Base-by-base conservation (phyloP, 2,329 filamentous ascomycete species). In the Pseudopyrenochaeta lycopersici region DNA sequence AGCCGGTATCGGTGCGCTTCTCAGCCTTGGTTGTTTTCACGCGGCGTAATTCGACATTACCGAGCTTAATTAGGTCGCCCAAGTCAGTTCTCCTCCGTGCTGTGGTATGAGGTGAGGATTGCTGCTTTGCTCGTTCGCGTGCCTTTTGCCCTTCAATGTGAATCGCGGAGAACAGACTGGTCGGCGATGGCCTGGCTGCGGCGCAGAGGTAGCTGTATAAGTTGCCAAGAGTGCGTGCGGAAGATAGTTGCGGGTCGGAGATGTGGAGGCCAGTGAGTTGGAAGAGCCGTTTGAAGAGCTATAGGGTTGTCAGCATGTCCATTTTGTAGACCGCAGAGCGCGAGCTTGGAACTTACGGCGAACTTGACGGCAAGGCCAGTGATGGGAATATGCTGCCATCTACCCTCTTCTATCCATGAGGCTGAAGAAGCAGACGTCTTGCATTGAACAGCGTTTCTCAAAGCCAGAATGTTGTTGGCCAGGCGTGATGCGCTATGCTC, bases 221-320 rank as follows among this genome's bases (percentile, higher is more conserved):
- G 39, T 75, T 72, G 21, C 63, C 67, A 14, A 80, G 67, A 10
- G 74, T 78, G 21, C 59, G 61, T 48, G 71, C 57, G 14, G 64
- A 60, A 38, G 72, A 66, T 18, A 96, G 83, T 62, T 84, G 83
- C 41, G 85, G 80, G 76, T 97, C 94, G 14, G 90, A 82, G 61
- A 97, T 81, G 54, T 86, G 84, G 56, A 88, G 85, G 56, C 91
- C 91, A n/a, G 89, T 93, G 55, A 96, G 82, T 73, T 95, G 90
- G 73, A 89, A 86, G 56, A 92, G 80, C 54, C 91, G 88, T 78
- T 97, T 96, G 67, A 88, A 80, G 61, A 95, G 83, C 93, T 97
- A 39, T 63, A 18, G 29, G 14, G n/a, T 51, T 9, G 45, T 70
- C 56, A 46, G 45, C 46, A 54, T 30, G 12, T 29, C 12, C 46